phyloP scores from a whole-genome alignment of 176 grass and related monocot species.

The Olyra latifolia region DNA sequence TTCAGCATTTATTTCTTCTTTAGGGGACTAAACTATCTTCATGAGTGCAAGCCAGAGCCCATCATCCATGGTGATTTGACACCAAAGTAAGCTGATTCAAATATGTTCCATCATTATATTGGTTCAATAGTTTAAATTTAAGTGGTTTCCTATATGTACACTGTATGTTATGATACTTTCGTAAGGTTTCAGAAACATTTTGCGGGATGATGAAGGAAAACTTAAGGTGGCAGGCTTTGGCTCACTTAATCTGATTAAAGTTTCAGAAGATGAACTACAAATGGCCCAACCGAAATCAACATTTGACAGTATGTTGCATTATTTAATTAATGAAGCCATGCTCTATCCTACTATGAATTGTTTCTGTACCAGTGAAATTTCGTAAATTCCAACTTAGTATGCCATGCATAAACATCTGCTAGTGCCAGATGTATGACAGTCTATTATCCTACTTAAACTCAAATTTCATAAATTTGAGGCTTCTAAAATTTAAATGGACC shows the following conservation, averaged over 20 bases:
- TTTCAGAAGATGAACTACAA: slow-evolving; percentile 61
- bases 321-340: slow-evolving; percentile 9
- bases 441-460: not conserved
- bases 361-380: not conserved
- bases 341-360: slow-evolving; percentile 22
- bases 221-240: slow-evolving; percentile 91
- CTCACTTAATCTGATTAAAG: slow-evolving; percentile 64
- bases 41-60: slow-evolving; percentile 89
- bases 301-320: slow-evolving; percentile 63
- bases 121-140: slow-evolving; percentile 26
- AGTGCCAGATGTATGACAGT: not conserved
- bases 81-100: slow-evolving; percentile 77
- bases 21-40: slow-evolving; percentile 97
- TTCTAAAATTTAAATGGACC: not conserved
- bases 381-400: not conserved
- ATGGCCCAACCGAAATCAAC: slow-evolving; percentile 48
- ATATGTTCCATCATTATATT: slow-evolving; percentile 28
- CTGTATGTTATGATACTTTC: slow-evolving; percentile 65
- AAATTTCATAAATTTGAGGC: not conserved
- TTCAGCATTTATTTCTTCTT: slow-evolving; percentile 24
- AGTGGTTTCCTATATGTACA: slow-evolving; percentile 40
- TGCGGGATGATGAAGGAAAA: slow-evolving; percentile 81
- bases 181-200: slow-evolving; percentile 98
- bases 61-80: slow-evolving; percentile 85
- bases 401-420: not conserved